Conservation (phyloP, 768 basidiomycete genomes). For the Leccinum longicurvipes region DNA sequence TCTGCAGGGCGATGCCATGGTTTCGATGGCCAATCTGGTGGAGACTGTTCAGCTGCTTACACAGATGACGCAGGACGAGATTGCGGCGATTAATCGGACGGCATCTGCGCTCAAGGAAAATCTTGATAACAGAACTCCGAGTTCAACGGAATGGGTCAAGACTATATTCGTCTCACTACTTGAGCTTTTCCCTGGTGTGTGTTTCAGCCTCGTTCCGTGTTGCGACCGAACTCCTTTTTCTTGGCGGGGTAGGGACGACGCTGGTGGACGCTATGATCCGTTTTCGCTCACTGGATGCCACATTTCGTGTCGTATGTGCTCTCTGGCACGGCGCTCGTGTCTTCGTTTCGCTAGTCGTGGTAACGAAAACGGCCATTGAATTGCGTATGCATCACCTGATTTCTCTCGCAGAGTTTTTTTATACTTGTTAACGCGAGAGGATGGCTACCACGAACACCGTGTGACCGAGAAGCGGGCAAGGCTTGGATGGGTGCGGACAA, state of each 20-base stretch:
- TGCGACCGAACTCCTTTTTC: neutral
- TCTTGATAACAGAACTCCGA: conserved; percentile 20
- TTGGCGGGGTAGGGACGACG: conserved; percentile 9
- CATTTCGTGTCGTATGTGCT: conserved; percentile 22
- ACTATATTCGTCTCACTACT: conserved; percentile 11
- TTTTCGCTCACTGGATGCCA: conserved; percentile 28
- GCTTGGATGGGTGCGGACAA: conserved; percentile 2
- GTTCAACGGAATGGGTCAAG: conserved; percentile 21
- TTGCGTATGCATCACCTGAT: conserved; percentile 3
- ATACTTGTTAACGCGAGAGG: conserved; percentile 33
- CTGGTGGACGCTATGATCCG: conserved; percentile 12
- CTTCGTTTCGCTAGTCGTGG: conserved; percentile 40
- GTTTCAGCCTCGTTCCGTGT: neutral
- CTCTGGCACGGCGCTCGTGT: conserved; percentile 33
- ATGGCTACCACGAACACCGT: conserved; percentile 1
- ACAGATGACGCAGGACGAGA: conserved; percentile 38
- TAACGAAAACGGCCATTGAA: conserved; percentile 22
- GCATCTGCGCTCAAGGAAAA: conserved; percentile 28
- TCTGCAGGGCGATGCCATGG: conserved; percentile 36
- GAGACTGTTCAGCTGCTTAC: conserved; percentile 38
- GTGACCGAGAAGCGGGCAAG: neutral
- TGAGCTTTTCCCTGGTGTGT: conserved; percentile 25
- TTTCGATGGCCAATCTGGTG: conserved; percentile 36
- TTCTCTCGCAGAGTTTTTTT: conserved; percentile 31
- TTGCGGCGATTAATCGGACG: conserved; percentile 48